Conservation (phyloP, 2,329 filamentous ascomycete species). For the Thelonectria discophora region DNA sequence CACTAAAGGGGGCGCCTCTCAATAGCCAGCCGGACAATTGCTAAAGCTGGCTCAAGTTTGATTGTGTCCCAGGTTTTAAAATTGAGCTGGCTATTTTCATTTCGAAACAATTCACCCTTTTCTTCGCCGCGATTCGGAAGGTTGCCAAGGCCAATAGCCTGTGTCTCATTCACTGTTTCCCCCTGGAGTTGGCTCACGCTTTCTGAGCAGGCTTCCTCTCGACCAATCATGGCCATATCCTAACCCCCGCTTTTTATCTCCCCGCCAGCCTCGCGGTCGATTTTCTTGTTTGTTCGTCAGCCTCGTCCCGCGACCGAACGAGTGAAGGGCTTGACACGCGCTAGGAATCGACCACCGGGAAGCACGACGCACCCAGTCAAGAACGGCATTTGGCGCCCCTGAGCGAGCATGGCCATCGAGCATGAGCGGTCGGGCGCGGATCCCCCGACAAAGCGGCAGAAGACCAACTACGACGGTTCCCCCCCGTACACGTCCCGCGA, state of each 20-base stretch:
- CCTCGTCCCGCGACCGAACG: no score
- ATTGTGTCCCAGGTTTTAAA: neutral
- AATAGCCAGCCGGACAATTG: neutral
- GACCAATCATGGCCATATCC: slow-evolving; percentile 26
- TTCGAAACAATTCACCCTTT: slow-evolving; percentile 9
- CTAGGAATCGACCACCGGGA: neutral
- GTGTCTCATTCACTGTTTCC: slow-evolving; percentile 17
- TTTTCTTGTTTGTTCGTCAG: slow-evolving; percentile 25
- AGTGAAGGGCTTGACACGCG: no score
- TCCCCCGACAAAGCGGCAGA: slow-evolving; percentile 46
- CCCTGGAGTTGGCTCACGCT: slow-evolving; percentile 37
- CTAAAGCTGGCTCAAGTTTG: neutral
- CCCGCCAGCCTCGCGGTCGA: slow-evolving; percentile 12
- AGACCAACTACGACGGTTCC: slow-evolving; percentile 44
- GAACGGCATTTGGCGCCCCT: neutral
- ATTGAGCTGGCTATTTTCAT: slow-evolving; percentile 13
- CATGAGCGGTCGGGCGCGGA: slow-evolving; percentile 39
- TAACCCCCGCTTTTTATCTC: slow-evolving; percentile 8
- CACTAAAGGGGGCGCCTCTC: neutral
- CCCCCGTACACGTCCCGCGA: slow-evolving; percentile 40
- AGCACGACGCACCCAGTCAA: neutral
- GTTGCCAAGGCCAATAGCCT: slow-evolving; percentile 25
- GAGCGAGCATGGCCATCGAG: slow-evolving; percentile 43
- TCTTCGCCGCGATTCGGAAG: slow-evolving; percentile 4
- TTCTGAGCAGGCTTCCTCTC: slow-evolving; percentile 34